Conservation (phyloP, 768 basidiomycete species). For the Lactarius pseudohatsudake region DNA sequence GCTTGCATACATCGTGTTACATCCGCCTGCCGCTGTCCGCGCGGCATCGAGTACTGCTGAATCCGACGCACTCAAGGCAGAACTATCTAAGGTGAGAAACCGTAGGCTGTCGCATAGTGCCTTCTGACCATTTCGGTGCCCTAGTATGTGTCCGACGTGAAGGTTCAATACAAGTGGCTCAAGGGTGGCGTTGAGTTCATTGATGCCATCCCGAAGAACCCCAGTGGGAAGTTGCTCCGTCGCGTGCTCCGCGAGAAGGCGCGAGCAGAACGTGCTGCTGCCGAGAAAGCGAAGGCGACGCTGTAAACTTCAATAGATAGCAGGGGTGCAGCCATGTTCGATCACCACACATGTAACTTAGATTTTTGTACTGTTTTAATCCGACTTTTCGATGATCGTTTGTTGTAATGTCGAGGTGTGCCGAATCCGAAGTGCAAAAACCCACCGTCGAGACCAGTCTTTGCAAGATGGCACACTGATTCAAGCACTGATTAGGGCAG, state of each 20-base stretch:
- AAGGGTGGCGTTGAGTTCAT: constrained; percentile 42
- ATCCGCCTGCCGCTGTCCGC: constrained; percentile 25
- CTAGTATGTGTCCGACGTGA: constrained; percentile 36
- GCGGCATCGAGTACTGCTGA: constrained; percentile 11
- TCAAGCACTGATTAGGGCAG: no score
- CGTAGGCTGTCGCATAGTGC: no score
- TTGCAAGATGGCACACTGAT: not conserved
- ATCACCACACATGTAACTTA: not conserved
- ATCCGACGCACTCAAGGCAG: constrained; percentile 23
- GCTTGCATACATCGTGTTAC: constrained; percentile 63
- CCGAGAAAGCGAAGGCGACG: constrained; percentile 20
- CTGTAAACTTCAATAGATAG: not conserved
- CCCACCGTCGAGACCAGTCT: not conserved
- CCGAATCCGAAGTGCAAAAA: not conserved
- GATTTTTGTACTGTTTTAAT: constrained; percentile 1
- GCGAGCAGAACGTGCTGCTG: constrained; percentile 14
- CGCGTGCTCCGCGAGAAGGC: constrained; percentile 34
- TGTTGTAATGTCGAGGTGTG: not conserved
- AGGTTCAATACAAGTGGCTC: constrained; percentile 40
- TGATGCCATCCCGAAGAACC: constrained; percentile 37
- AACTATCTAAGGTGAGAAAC: constrained; percentile 21
- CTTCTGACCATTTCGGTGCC: not conserved
- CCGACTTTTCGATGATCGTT: not conserved
- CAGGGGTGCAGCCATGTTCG: not conserved
- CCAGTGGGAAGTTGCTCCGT: constrained; percentile 36